These are phyloP conservation scores for Populus hybrid DNA, from an alignment of 441 rosid species.

Conservation along the genomic window DNA sequence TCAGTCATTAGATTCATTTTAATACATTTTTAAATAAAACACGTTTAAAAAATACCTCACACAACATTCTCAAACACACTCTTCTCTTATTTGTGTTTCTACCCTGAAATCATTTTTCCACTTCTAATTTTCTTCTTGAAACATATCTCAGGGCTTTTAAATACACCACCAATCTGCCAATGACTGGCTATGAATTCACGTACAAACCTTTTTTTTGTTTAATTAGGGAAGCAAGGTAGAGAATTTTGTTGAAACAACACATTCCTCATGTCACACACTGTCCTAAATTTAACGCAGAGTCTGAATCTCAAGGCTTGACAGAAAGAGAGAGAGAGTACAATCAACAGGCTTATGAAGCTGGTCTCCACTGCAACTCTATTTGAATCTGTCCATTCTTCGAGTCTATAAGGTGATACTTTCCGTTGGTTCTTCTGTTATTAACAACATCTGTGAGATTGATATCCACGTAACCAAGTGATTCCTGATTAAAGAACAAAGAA, in stretches of 20 bases:
- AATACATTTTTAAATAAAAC: too few relatives aligned
- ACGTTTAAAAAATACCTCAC: too few relatives aligned
- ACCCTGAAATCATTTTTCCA: background rate
- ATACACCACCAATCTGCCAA: background rate
- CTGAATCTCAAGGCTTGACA: background rate
- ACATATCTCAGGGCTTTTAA: background rate
- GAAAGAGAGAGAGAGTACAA: background rate
- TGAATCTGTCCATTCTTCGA: slow-evolving; percentile 83
- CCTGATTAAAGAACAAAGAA: slow-evolving; percentile 42
- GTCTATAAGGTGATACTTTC: slow-evolving; percentile 89
- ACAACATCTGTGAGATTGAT: slow-evolving; percentile 74
- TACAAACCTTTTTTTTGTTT: background rate
- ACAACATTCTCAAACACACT: too few relatives aligned
- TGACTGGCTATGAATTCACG: background rate
- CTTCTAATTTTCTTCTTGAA: background rate
- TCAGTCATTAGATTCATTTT: too few relatives aligned
- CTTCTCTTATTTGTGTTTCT: too few relatives aligned
- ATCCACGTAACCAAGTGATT: slow-evolving; percentile 69
- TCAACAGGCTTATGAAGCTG: slow-evolving; percentile 31
- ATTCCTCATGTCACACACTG: slow-evolving; percentile 1
- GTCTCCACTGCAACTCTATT: slow-evolving; percentile 87
- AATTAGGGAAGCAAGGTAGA: slow-evolving; percentile 22
- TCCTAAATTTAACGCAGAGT: background rate
- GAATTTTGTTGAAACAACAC: background rate
- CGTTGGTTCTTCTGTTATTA: slow-evolving; percentile 78